phyloP scores from a whole-genome alignment of 2,329 filamentous ascomycete species.

The Aspergillus ustus region DNA sequence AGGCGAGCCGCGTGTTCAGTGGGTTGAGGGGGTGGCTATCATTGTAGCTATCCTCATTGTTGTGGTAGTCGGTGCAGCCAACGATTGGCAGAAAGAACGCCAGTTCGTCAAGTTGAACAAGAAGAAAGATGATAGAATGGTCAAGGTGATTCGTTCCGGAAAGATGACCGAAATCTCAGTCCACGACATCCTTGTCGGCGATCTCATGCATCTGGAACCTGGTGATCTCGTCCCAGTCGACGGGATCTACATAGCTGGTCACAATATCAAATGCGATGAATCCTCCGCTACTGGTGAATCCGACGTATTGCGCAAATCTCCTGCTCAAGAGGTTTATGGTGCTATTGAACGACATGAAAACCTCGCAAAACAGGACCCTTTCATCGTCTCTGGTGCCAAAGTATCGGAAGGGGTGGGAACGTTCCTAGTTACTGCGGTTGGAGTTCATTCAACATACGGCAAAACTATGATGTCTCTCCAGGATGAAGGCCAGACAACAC shows the following conservation, averaged over 20 bases:
- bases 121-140: constrained; percentile 75
- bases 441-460: constrained; percentile 74
- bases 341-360: constrained; percentile 65
- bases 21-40: constrained; percentile 82
- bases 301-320: constrained; percentile 69
- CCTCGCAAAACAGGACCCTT: constrained; percentile 72
- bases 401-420: constrained; percentile 76
- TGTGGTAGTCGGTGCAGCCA: constrained; percentile 75
- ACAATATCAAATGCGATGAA: constrained; percentile 72
- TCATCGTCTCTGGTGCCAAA: constrained; percentile 79
- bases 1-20: constrained; percentile 66
- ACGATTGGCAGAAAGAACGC: constrained; percentile 81
- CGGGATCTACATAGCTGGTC: constrained; percentile 70
- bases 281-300: constrained; percentile 79
- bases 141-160: constrained; percentile 78
- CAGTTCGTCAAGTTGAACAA: constrained; percentile 80
- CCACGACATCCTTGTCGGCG: constrained; percentile 73
- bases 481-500: constrained; percentile 77
- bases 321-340: constrained; percentile 67
- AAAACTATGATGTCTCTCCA: constrained; percentile 79
- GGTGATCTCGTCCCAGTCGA: constrained; percentile 75
- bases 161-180: constrained; percentile 71
- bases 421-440: constrained; percentile 75
- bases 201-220: constrained; percentile 73
- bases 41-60: constrained; percentile 77